Base-by-base conservation (phyloP, 1,284 basidiomycete species). In the Trichosporon sp. region DNA sequence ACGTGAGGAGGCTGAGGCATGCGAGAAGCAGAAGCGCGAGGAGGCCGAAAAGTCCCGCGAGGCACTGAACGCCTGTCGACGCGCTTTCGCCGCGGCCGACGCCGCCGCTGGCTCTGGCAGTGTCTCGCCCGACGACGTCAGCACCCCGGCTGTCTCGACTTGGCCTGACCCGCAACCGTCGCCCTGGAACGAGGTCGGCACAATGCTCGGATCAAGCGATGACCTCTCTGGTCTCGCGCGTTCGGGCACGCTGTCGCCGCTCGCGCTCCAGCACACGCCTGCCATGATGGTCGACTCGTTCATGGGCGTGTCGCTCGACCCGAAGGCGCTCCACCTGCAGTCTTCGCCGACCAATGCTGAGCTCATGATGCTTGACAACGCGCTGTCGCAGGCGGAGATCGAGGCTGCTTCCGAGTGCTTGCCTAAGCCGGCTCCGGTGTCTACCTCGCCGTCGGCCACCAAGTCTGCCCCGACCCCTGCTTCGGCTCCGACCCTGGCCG, bases 1-100 rank as follows among this genome's bases (percentile, higher is more conserved):
- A 8, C 68, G 74, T 25, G 75, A 73, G 1, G 80, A 81, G 65
- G 80, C 80, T 4, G 75, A 79, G 47, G 76, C 73, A 1, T 70
- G 70, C 51, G 79, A 80, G 68, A 79, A 80, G 21, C 71, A 72
- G n/a, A 71, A 69, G 65, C 69, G 74, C n/a, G 77, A 74, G 21
- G 75, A 75, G 35, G 76, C 74, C 0, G 78, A 80, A 67, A 72
- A 77, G 64, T 74, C 76, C 18, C 68, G 68, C 18, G 73, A 73
- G 1, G 62, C 76, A 23, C 73, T 78, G 62, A 75, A 78, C 63
- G 80, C 79, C 3, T 79, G 76, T 63, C 72, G 75, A 29, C 75
- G 76, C 44, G 68, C 72, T 7, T 73, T 73, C 62, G 72, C 53
- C 25, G 53, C 53, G 3, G 53, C 72, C 32, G 64, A 73, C 38